Evolutionary conservation across 768 basidiomycete species (phyloP).

Genomic region (Candolleomyces aberdarensis): DNA sequence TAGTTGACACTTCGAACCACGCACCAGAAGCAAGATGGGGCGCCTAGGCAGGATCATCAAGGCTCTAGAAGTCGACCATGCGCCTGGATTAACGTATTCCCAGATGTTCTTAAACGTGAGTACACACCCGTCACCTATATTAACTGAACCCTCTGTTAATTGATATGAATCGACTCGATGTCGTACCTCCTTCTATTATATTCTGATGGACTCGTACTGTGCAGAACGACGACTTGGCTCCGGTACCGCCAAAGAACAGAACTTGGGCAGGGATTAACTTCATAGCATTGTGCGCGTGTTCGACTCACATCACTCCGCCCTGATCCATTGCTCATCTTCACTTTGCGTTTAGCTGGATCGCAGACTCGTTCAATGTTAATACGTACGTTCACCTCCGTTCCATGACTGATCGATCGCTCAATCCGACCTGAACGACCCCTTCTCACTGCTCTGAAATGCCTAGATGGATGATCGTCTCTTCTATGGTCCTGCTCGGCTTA

Average conservation of each 20-base stretch:
- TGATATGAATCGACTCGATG: background rate
- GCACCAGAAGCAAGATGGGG: conserved; percentile 21
- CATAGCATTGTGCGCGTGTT: conserved; percentile 52
- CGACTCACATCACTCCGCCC: background rate
- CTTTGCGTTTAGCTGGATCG: conserved; percentile 57
- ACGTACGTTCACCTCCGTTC: conserved; percentile 42
- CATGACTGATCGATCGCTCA: too few species aligned
- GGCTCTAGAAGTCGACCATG: conserved; percentile 49
- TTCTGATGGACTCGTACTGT: background rate
- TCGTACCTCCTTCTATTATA: too few species aligned
- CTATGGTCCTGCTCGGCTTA: conserved; percentile 68
- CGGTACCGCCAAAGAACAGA: conserved; percentile 60
- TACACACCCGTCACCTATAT: background rate
- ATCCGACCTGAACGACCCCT: background rate
- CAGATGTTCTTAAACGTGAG: conserved; percentile 59
- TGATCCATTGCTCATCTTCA: background rate
- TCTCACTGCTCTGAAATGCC: conserved; percentile 5
- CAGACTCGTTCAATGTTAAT: conserved; percentile 77
- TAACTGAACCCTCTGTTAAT: background rate
- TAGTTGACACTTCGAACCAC: background rate
- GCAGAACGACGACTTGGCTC: conserved; percentile 69
- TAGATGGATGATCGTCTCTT: conserved; percentile 76
- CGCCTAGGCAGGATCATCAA: conserved; percentile 24
- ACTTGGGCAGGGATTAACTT: conserved; percentile 69
- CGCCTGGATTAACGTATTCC: conserved; percentile 48